Conservation (phyloP, 1,284 basidiomycete species). For the Tilletia caries region DNA sequence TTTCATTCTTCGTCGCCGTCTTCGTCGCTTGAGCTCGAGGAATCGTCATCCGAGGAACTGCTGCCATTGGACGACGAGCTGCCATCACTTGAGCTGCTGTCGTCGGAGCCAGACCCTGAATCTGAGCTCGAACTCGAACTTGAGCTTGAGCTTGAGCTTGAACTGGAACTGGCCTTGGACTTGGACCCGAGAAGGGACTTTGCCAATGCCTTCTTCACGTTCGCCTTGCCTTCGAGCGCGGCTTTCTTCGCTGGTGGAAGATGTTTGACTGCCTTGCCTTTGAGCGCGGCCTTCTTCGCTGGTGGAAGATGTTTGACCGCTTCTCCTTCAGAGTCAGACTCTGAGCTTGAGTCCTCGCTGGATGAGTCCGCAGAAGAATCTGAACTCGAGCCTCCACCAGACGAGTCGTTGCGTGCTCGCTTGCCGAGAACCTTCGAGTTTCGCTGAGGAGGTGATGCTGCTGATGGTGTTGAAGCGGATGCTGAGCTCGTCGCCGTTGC, state of each 20-base stretch:
- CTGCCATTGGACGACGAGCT: not conserved
- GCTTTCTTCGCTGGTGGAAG: no score
- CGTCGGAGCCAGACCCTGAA: no score
- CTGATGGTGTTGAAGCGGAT: no score
- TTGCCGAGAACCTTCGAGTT: not conserved
- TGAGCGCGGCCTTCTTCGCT: not conserved
- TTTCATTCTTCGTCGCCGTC: no score
- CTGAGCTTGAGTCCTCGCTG: not conserved
- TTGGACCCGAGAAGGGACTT: not conserved
- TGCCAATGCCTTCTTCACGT: not conserved
- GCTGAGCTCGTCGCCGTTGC: no score
- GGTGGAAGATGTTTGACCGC: no score
- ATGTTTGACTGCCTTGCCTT: no score
- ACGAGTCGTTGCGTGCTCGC: not conserved
- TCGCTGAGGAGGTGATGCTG: no score
- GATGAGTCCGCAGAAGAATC: not conserved
- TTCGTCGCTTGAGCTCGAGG: not conserved
- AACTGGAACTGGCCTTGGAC: no score
- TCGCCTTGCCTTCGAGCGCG: not conserved
- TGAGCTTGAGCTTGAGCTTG: no score
- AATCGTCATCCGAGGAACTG: not conserved
- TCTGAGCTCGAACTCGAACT: no score
- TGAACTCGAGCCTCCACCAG: not conserved
- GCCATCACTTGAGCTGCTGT: not conserved
- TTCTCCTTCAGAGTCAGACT: not conserved